These are phyloP conservation scores for Neurospora sp. DNA, from an alignment of 495 filamentous ascomycete species.

Conservation along the genomic window DNA sequence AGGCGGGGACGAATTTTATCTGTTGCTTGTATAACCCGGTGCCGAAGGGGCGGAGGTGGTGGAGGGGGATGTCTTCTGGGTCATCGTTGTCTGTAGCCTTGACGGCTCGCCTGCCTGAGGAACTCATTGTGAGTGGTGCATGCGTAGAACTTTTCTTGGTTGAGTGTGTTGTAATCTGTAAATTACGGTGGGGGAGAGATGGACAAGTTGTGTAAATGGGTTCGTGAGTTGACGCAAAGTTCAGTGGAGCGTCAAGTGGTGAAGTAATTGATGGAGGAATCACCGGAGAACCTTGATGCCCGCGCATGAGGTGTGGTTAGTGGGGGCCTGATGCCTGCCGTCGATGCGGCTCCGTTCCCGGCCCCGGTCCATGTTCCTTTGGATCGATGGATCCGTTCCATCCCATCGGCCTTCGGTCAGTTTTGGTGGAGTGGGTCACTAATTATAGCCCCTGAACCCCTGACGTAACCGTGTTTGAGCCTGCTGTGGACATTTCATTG, in stretches of 20 bases:
- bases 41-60: conserved; percentile 69
- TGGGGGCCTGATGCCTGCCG: neutral
- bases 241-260: neutral
- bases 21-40: conserved; percentile 65
- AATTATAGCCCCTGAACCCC: neutral
- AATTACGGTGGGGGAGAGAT: neutral
- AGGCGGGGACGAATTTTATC: conserved; percentile 72
- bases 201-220: neutral
- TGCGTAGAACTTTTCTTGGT: neutral
- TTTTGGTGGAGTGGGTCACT: neutral
- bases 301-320: neutral
- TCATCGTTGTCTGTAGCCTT: conserved; percentile 10
- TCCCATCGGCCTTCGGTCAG: neutral
- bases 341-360: neutral
- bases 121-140: neutral
- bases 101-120: neutral
- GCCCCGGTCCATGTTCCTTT: neutral
- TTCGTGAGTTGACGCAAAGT: neutral
- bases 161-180: neutral
- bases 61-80: conserved; percentile 55
- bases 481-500: neutral
- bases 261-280: neutral
- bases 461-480: neutral
- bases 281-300: neutral
- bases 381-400: neutral